Evolutionary conservation across 345 rosid species (phyloP).

Genomic region (Excoecaria cochinchinensis): DNA sequence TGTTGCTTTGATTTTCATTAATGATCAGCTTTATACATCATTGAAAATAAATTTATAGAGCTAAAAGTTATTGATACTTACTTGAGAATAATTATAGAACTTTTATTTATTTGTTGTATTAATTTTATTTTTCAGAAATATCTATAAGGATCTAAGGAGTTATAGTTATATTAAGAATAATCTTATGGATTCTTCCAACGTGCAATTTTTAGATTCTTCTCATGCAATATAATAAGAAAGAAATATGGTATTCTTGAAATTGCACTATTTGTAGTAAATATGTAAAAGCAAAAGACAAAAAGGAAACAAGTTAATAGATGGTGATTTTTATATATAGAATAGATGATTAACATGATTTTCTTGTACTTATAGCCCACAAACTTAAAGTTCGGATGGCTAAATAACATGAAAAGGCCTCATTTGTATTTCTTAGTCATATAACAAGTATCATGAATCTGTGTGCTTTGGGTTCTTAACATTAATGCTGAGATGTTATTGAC

Average conservation of each 20-base stretch:
- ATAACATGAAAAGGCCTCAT: not conserved
- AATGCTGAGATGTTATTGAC: not conserved
- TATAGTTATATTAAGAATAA: not conserved
- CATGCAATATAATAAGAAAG: not conserved
- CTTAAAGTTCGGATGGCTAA: not conserved
- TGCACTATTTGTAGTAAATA: not conserved
- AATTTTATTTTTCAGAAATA: not conserved
- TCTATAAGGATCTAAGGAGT: not conserved
- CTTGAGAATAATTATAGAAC: not conserved
- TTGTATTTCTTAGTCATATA: not conserved
- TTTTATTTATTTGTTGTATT: not conserved
- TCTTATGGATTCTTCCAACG: not conserved
- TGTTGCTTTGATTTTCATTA: not conserved
- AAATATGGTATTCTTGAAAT: not conserved
- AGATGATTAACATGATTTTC: not conserved
- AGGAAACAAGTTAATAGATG: conserved; percentile 1
- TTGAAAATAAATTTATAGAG: not conserved
- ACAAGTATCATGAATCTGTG: not conserved
- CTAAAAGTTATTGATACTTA: not conserved
- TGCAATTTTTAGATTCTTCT: not conserved
- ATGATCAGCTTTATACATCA: not conserved
- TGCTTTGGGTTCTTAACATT: not conserved
- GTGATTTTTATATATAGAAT: not conserved
- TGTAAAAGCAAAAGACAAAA: not conserved
- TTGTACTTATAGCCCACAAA: not conserved